Evolutionary conservation across 192 early-diverging fungal species (phyloP), one percentile per base, ranked within the genome.

Genomic region (Coemansia sp.): DNA sequence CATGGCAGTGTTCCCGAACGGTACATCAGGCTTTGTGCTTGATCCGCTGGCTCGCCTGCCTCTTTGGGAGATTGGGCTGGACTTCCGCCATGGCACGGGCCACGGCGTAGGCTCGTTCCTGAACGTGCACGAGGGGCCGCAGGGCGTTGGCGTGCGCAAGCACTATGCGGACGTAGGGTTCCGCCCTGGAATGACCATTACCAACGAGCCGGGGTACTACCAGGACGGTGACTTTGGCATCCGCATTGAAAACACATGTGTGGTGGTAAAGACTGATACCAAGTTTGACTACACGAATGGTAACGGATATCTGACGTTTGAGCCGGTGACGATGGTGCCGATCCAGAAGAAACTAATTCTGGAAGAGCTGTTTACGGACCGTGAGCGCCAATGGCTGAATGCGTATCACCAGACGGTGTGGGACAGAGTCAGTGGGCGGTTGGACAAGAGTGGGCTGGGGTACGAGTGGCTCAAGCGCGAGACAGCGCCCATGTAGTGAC

Each of bases 141-240:
- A 99, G 64, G 94, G 94, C 58, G 93, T 97, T 56, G 91, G 91
- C 17, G 85, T 89, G 45, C 86, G 94, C 37, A 82, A 86, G 53
- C 80, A 67, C 12, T 88, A 86, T 74, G 88, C 94, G 70, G 88
- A 90, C 49, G 85, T 84, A 5, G 88, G 89, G 2, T 80, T 99
- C 39, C 86, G 85, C 39, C 84, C 87, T 7, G 94, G 94, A 15
- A 99, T 99, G 97, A 94, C 91, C 1, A 88, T 99, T 37, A 94
- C 97, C 17, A 93, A 99, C 71, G 93, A 99, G 76, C 97, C 97
- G 17, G 97, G 97, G 1, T 99, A 93, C 84, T 99, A 99, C 71
- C 88, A 96, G 74, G 94, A 99, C 75, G 94, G 94, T 22, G 81
- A 86, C 35, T 99, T 97, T 74, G 97, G 97, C 60, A 97, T 97